Evolutionary conservation across 148 eudicot genomes (phyloP).

Genomic region (Spergularia bocconei): DNA sequence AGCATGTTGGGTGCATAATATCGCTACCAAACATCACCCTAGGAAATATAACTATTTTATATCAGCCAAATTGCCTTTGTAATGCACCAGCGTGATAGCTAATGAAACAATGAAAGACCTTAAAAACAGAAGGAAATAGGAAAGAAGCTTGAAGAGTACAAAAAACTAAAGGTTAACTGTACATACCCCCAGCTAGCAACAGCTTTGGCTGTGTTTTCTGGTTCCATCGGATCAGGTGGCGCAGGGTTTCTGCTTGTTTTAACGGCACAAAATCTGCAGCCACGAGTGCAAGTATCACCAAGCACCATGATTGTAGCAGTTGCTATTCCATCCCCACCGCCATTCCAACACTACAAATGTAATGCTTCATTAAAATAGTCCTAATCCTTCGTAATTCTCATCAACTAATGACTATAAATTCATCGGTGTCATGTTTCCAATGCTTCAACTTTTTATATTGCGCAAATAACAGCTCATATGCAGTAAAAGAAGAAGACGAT

Average conservation of each 20-base stretch:
- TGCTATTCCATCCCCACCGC: slow-evolving; percentile 94
- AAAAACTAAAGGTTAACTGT: slow-evolving; percentile 1
- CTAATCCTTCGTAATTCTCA: not conserved
- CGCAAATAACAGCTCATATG: too few species aligned
- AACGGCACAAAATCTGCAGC: slow-evolving; percentile 95
- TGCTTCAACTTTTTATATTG: too few species aligned
- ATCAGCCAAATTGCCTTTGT: too few species aligned
- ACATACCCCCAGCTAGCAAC: slow-evolving; percentile 90
- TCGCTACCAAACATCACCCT: too few species aligned
- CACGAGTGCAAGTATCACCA: slow-evolving; percentile 93
- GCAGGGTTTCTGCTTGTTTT: slow-evolving; percentile 90
- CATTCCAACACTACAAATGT: slow-evolving; percentile 80
- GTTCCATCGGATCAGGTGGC: slow-evolving; percentile 94
- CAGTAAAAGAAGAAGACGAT: not conserved
- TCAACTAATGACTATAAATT: not conserved
- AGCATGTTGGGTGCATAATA: too few species aligned
- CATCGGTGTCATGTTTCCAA: too few species aligned
- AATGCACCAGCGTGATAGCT: too few species aligned
- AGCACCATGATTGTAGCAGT: slow-evolving; percentile 96
- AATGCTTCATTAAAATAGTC: not conserved
- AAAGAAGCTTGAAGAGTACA: not conserved
- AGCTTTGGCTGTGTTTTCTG: slow-evolving; percentile 85
- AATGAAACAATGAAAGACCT: too few species aligned
- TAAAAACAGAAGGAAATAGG: not conserved
- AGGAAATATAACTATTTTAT: too few species aligned